Percentiles rank a stretch among this genome's conserved stretches.
Evolutionary conservation across 495 filamentous ascomycete species (phyloP).

Genomic region (Chlorociboria aeruginascens): DNA sequence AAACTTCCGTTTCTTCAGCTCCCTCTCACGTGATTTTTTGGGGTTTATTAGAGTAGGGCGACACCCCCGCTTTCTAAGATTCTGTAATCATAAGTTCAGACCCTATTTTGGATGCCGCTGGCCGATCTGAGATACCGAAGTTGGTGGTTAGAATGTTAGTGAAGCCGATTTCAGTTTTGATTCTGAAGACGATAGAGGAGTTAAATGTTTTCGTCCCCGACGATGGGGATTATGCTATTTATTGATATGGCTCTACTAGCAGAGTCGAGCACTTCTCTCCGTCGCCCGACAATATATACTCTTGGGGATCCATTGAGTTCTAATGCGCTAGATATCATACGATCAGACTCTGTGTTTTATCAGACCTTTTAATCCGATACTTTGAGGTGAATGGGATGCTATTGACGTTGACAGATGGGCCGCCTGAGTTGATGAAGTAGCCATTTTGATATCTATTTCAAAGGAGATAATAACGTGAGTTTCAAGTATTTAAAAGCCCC

Average conservation of each 20-base stretch:
- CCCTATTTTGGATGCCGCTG: slow-evolving; percentile 18
- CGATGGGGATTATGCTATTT: slow-evolving; percentile 42
- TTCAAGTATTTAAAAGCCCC: no score
- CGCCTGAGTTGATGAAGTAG: slow-evolving; percentile 20
- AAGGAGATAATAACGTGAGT: neutral
- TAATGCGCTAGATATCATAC: slow-evolving; percentile 52
- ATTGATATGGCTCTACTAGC: slow-evolving; percentile 20
- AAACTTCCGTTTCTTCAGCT: no score
- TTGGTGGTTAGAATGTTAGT: slow-evolving; percentile 59
- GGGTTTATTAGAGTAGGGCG: neutral
- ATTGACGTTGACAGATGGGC: slow-evolving; percentile 43
- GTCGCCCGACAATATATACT: slow-evolving; percentile 59
- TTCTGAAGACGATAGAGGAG: slow-evolving; percentile 33
- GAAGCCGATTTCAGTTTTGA: slow-evolving; percentile 42
- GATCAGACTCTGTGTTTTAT: slow-evolving; percentile 42
- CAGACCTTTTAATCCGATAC: neutral
- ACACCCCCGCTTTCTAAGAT: slow-evolving; percentile 35
- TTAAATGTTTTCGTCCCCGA: slow-evolving; percentile 55
- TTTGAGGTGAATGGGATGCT: slow-evolving; percentile 19
- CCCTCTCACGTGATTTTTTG: neutral
- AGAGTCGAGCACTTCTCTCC: slow-evolving; percentile 37
- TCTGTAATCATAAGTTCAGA: slow-evolving; percentile 28
- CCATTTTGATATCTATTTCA: slow-evolving; percentile 2
- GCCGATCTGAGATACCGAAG: slow-evolving; percentile 48
- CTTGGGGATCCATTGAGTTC: slow-evolving; percentile 49